phyloP scores from a whole-genome alignment of 1,284 basidiomycete genomes.

The Erythrobasidium hasegawianum region DNA sequence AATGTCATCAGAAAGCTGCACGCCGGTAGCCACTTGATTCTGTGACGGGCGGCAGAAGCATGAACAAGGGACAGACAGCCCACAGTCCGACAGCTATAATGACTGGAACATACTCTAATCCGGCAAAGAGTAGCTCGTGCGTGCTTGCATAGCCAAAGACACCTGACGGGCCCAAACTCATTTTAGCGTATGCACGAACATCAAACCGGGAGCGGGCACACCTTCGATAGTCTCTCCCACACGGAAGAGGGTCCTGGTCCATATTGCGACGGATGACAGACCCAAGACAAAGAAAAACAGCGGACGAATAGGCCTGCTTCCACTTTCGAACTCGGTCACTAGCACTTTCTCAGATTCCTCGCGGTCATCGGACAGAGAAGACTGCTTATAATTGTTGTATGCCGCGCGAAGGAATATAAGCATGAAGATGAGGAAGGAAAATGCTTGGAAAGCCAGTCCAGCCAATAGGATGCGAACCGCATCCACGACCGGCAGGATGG shows the following conservation, averaged over 20 bases:
- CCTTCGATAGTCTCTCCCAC: constrained; percentile 52
- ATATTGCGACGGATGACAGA: constrained; percentile 46
- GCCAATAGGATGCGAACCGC: constrained; percentile 52
- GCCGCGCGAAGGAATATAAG: constrained; percentile 45
- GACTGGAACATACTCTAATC: constrained; percentile 50
- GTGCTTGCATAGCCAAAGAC: constrained; percentile 49
- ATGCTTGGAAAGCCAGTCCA: constrained; percentile 50
- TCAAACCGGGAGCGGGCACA: no score
- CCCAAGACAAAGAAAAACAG: constrained; percentile 38
- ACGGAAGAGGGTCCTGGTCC: constrained; percentile 50
- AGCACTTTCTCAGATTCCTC: no score
- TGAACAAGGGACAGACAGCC: constrained; percentile 36
- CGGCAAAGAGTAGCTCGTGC: constrained; percentile 49
- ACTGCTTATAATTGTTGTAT: no score
- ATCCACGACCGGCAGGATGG: constrained; percentile 45
- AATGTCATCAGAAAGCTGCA: no score
- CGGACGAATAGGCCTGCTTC: not conserved
- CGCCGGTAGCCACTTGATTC: no score
- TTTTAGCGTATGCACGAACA: no score
- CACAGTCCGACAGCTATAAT: constrained; percentile 49
- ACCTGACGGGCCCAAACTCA: constrained; percentile 40
- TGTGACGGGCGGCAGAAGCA: no score
- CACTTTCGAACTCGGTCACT: not conserved
- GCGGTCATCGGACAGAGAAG: no score
- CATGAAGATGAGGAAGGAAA: constrained; percentile 49